A percentile compares a stretch with the other conserved stretches of the same genome.
Evolutionary conservation across 2,329 filamentous ascomycete species (phyloP).

Genomic region (Aspergillus niger): DNA sequence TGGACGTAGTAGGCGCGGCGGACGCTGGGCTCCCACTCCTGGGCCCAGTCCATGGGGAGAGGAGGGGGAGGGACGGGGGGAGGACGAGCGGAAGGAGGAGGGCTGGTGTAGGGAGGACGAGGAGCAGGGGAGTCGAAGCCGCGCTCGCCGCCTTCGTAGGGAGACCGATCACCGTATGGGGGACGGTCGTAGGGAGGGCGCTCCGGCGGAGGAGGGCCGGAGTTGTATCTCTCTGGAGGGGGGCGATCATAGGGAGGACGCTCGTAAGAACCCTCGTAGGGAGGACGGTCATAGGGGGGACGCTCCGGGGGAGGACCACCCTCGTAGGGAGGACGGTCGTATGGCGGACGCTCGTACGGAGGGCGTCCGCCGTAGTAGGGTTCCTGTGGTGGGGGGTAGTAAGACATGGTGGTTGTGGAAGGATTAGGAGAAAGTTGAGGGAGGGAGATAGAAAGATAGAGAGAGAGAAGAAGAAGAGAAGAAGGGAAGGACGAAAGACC

Average conservation of each 20-base stretch:
- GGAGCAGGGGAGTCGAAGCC: conserved; percentile 36
- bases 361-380: conserved; percentile 13
- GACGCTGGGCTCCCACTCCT: conserved; percentile 63
- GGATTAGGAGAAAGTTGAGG: conserved; percentile 1
- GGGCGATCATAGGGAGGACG: conserved; percentile 12
- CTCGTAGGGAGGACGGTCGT: conserved; percentile 28
- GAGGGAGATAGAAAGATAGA: conserved; percentile 2
- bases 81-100: conserved; percentile 32
- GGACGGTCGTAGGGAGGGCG: conserved; percentile 27
- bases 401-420: conserved; percentile 15
- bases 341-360: conserved; percentile 24
- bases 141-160: conserved; percentile 19
- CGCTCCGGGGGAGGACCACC: conserved; percentile 13
- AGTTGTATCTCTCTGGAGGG: conserved; percentile 9
- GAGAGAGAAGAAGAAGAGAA: conserved; percentile 7
- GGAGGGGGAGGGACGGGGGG: conserved; percentile 49
- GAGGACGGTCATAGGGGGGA: conserved; percentile 13
- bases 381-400: conserved; percentile 17
- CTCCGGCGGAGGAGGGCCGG: conserved; percentile 15
- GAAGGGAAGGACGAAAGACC: background rate
- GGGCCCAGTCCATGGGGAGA: conserved; percentile 62
- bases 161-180: conserved; percentile 20
- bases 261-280: conserved; percentile 15
- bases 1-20: conserved; percentile 69
- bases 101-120: conserved; percentile 38